Conservation (phyloP, 768 basidiomycete species). For the Naganishia friedmannii region DNA sequence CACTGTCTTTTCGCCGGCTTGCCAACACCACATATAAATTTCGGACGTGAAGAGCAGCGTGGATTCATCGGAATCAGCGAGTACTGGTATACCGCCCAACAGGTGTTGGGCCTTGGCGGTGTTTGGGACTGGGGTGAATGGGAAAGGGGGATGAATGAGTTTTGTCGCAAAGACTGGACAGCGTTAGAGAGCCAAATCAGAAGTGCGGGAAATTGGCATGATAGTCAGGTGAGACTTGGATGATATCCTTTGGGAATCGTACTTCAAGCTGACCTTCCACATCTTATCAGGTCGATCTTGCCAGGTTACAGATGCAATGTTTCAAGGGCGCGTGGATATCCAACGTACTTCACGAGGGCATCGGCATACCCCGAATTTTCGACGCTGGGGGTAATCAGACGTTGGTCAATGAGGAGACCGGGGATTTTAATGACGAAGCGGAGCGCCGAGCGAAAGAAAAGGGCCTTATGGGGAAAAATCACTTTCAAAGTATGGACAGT, state of each 20-base stretch:
- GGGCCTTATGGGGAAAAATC: constrained; percentile 60
- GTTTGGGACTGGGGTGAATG: constrained; percentile 95
- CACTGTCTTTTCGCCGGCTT: constrained; percentile 94
- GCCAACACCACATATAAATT: constrained; percentile 89
- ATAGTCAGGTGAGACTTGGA: neutral
- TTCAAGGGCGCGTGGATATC: constrained; percentile 99
- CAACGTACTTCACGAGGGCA: constrained; percentile 92
- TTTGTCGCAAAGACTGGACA: constrained; percentile 76
- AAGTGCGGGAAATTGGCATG: constrained; percentile 59
- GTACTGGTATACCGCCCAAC: constrained; percentile 99
- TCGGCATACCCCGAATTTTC: constrained; percentile 86
- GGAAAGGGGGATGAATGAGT: constrained; percentile 83
- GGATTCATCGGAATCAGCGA: constrained; percentile 93
- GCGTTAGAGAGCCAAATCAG: constrained; percentile 68
- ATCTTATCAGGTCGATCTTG: constrained; percentile 66
- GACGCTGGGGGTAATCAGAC: constrained; percentile 78
- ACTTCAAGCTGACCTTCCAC: neutral
- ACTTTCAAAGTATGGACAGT: constrained; percentile 86
- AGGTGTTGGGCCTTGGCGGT: constrained; percentile 90
- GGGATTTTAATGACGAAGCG: constrained; percentile 61
- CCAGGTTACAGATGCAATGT: constrained; percentile 92
- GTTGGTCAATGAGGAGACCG: constrained; percentile 55
- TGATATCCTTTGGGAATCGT: no score
- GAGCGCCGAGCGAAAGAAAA: constrained; percentile 74
- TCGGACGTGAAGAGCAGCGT: constrained; percentile 58